Evolutionary conservation across 2,329 filamentous ascomycete species (phyloP).

Genomic region (Grosmannia serpens): DNA sequence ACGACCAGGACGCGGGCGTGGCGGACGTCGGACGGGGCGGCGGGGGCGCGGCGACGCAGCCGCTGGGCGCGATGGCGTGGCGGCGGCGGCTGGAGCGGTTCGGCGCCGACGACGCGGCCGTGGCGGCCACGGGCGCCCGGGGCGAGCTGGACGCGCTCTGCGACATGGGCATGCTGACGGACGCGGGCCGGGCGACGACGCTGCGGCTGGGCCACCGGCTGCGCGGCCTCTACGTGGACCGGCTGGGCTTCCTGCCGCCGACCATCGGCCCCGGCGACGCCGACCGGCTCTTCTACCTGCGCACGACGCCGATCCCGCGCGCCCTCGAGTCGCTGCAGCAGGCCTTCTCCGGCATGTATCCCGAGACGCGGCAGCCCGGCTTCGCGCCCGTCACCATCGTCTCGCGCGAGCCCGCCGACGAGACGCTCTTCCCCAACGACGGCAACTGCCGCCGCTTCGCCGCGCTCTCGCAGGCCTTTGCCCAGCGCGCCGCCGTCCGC

Average conservation of each 20-base stretch:
- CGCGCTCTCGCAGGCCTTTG: conserved; percentile 57
- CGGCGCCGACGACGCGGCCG: conserved; percentile 55
- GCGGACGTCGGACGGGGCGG: conserved; percentile 27
- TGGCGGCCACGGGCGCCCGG: conserved; percentile 54
- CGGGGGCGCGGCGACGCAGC: conserved; percentile 17
- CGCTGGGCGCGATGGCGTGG: conserved; percentile 42
- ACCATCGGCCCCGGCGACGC: conserved; percentile 35
- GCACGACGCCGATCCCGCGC: conserved; percentile 62
- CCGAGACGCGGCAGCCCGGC: conserved; percentile 20
- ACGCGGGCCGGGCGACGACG: conserved; percentile 62
- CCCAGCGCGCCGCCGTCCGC: conserved; percentile 55
- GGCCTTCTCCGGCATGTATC: conserved; percentile 65
- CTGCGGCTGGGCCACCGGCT: conserved; percentile 56
- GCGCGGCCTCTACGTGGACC: conserved; percentile 62
- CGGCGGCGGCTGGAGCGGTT: conserved; percentile 75
- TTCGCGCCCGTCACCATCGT: conserved; percentile 51
- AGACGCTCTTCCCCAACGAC: conserved; percentile 74
- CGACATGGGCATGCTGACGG: conserved; percentile 65
- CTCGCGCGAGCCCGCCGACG: conserved; percentile 52
- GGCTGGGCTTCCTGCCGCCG: conserved; percentile 58
- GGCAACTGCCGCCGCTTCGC: conserved; percentile 61
- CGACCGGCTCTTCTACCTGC: conserved; percentile 50
- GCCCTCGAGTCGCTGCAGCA: conserved; percentile 71
- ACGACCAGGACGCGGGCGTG: conserved; percentile 27
- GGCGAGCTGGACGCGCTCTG: conserved; percentile 73